These are phyloP conservation scores for Malassezia vespertilionis DNA, from an alignment of 1,284 basidiomycete species.

Conservation along the genomic window DNA sequence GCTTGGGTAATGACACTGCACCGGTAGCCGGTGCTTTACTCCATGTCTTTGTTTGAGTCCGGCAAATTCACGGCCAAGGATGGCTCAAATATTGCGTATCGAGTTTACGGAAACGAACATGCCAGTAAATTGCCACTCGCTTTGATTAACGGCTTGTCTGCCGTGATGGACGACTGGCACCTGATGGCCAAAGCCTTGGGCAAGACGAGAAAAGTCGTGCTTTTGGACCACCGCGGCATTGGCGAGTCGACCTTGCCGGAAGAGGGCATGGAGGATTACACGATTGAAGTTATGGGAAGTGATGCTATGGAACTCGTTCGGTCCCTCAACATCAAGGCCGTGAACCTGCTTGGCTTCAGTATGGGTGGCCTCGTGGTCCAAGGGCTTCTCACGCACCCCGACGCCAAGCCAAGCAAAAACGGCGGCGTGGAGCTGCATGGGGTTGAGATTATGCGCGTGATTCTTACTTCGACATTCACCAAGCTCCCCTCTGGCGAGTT, in stretches of 20 bases:
- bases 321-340: conserved; percentile 17
- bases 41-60: too few relatives aligned
- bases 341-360: conserved; percentile 37
- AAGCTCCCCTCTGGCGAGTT: conserved; percentile 36
- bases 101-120: conserved; percentile 11
- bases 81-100: conserved; percentile 28
- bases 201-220: conserved; percentile 22
- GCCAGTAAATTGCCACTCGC: conserved; percentile 22
- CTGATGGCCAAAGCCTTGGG: conserved; percentile 27
- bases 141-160: conserved; percentile 40
- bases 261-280: conserved; percentile 27
- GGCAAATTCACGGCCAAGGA: conserved; percentile 5
- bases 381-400: conserved; percentile 22
- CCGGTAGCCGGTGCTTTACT: too few relatives aligned
- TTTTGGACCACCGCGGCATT: conserved; percentile 40
- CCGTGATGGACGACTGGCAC: conserved; percentile 40
- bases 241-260: conserved; percentile 24
- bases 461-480: conserved; percentile 38
- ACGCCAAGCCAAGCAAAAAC: conserved; percentile 9
- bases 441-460: conserved; percentile 23
- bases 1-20: too few relatives aligned
- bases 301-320: conserved; percentile 29
- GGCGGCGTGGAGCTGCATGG: conserved; percentile 12
- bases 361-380: conserved; percentile 44
- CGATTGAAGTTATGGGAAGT: conserved; percentile 29